These are phyloP conservation scores for Cystobasidium tubakii DNA, from an alignment of 768 basidiomycete genomes.

Conservation along the genomic window DNA sequence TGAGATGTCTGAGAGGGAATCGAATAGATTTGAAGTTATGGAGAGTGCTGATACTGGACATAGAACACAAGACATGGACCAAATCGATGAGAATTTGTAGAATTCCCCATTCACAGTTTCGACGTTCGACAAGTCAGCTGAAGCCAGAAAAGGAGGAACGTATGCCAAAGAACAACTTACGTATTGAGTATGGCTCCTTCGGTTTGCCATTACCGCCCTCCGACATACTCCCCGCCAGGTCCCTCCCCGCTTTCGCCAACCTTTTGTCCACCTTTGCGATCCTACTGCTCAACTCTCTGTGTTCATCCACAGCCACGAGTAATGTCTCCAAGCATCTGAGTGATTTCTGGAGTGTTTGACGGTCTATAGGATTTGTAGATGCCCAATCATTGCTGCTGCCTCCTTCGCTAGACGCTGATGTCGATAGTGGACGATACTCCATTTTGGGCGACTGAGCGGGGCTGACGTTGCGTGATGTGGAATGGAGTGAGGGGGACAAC, in stretches of 20 bases:
- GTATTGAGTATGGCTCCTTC: not conserved
- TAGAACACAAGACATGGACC: too few species aligned
- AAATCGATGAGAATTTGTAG: slow-evolving; percentile 9
- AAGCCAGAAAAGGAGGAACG: not conserved
- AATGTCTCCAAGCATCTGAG: slow-evolving; percentile 29
- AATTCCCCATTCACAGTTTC: too few species aligned
- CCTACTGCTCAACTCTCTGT: slow-evolving; percentile 1
- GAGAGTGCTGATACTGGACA: slow-evolving; percentile 14
- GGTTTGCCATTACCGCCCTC: not conserved
- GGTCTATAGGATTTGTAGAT: slow-evolving; percentile 31
- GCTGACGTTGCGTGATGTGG: not conserved
- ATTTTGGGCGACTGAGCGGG: not conserved
- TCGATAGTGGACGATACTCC: not conserved
- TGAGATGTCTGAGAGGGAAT: slow-evolving; percentile 33
- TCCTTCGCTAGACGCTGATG: not conserved
- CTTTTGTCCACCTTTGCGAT: slow-evolving; percentile 36
- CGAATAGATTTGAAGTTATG: slow-evolving; percentile 29
- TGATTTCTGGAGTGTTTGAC: slow-evolving; percentile 39
- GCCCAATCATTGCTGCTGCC: not conserved
- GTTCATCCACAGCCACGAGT: slow-evolving; percentile 42
- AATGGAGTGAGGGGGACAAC: not conserved
- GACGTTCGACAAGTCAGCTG: slow-evolving; percentile 7
- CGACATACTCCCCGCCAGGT: slow-evolving; percentile 29
- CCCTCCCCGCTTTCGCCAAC: slow-evolving; percentile 32
- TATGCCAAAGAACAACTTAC: not conserved